A percentile compares a stretch with the other conserved stretches of the same genome.
Evolutionary conservation across 768 basidiomycete genomes (phyloP).

Genomic region (Gelatoporia subvermispora): DNA sequence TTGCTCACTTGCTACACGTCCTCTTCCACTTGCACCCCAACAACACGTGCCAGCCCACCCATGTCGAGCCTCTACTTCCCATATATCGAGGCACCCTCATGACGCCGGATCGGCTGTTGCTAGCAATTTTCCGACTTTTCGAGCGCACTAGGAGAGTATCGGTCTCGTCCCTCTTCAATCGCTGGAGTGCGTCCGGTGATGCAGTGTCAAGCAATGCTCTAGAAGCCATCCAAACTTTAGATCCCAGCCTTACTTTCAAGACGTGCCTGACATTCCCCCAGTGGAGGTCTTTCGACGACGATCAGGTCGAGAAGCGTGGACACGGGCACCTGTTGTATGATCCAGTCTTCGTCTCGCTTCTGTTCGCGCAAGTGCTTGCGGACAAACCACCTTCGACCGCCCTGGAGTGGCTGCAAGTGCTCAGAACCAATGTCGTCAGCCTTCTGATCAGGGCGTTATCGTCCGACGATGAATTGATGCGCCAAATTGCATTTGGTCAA

Average conservation of each 20-base stretch:
- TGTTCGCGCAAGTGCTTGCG: constrained; percentile 63
- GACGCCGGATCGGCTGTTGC: constrained; percentile 54
- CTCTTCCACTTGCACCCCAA: constrained; percentile 74
- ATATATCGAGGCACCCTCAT: constrained; percentile 77
- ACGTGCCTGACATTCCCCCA: constrained; percentile 70
- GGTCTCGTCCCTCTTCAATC: constrained; percentile 52
- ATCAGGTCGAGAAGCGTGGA: constrained; percentile 19
- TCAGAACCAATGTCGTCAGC: constrained; percentile 74
- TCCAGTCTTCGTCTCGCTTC: constrained; percentile 66
- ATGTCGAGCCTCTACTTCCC: constrained; percentile 70
- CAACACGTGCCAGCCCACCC: constrained; percentile 82
- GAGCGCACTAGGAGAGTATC: constrained; percentile 67
- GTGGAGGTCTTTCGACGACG: constrained; percentile 49
- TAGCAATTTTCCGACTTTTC: constrained; percentile 77
- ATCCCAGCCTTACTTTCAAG: constrained; percentile 61
- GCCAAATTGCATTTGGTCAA: constrained; percentile 56
- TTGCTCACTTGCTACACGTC: constrained; percentile 53
- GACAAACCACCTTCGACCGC: constrained; percentile 54
- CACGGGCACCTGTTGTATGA: constrained; percentile 59
- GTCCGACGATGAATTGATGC: constrained; percentile 53
- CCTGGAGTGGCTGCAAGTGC: constrained; percentile 80
- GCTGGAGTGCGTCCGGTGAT: constrained; percentile 56
- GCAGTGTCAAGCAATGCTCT: constrained; percentile 42
- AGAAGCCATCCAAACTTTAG: constrained; percentile 67
- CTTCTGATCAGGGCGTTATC: constrained; percentile 71